A percentile compares a stretch with the other conserved stretches of the same genome.
These are phyloP conservation scores for Colletotrichum siamense DNA, from an alignment of 2,329 filamentous ascomycete genomes.

Conservation along the genomic window DNA sequence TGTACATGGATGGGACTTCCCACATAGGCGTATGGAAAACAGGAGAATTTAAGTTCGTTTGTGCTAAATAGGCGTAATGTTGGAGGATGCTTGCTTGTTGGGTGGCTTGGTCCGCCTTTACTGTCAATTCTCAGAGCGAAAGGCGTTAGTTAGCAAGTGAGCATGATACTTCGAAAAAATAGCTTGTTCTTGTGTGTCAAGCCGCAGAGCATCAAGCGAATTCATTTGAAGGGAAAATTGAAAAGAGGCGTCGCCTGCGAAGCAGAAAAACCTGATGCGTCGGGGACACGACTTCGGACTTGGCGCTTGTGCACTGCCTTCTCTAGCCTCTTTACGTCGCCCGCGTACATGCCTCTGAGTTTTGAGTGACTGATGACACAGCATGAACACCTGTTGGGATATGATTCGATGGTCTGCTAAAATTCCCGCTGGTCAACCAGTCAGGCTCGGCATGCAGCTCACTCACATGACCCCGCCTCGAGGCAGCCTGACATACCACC, in stretches of 20 bases:
- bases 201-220: no score
- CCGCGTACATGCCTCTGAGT: neutral
- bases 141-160: neutral
- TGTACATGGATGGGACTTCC: neutral
- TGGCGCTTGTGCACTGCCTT: neutral
- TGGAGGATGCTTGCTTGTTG: neutral
- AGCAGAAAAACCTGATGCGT: neutral
- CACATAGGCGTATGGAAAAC: neutral
- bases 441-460: neutral
- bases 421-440: neutral
- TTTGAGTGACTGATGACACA: neutral
- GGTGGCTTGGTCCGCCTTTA: neutral
- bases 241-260: no score
- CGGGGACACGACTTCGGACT: neutral
- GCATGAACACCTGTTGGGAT: neutral
- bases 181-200: no score
- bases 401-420: neutral
- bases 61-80: neutral
- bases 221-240: neutral
- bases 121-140: fast-evolving
- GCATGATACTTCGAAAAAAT: no score
- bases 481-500: neutral
- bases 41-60: neutral
- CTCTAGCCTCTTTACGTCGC: fast-evolving
- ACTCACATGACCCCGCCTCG: neutral